Percentiles rank a stretch among this genome's conserved stretches.
Evolutionary conservation across 2,329 filamentous ascomycete genomes (phyloP).

Genomic region (Eurotiales sp.): DNA sequence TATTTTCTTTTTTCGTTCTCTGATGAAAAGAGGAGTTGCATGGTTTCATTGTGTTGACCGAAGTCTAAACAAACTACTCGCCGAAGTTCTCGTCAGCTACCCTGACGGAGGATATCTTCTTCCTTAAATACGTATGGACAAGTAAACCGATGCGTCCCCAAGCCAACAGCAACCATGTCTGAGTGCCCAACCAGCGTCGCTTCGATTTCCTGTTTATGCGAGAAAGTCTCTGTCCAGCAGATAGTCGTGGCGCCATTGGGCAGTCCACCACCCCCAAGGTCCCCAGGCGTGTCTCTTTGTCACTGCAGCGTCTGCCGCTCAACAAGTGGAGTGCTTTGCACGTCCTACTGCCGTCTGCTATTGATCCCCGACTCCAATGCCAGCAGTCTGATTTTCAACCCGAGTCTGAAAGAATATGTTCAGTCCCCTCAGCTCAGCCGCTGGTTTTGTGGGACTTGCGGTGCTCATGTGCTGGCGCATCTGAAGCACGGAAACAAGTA

Average conservation of each 20-base stretch:
- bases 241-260: conserved; percentile 22
- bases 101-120: too few species aligned
- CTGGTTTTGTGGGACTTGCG: conserved; percentile 52
- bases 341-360: conserved; percentile 43
- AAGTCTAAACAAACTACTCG: too few species aligned
- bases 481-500: conserved; percentile 22
- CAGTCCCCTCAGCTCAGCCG: conserved; percentile 41
- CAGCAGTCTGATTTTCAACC: conserved; percentile 21
- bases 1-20: background rate
- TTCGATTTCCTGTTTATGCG: conserved; percentile 29
- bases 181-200: background rate
- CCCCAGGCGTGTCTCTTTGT: conserved; percentile 37
- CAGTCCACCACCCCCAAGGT: conserved; percentile 19
- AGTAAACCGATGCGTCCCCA: background rate
- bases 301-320: conserved; percentile 52
- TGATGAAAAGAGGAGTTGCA: too few species aligned
- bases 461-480: conserved; percentile 40
- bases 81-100: too few species aligned
- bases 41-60: background rate
- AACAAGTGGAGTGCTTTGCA: conserved; percentile 46
- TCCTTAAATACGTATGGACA: background rate
- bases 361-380: conserved; percentile 21
- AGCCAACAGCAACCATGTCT: conserved; percentile 4
- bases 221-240: conserved; percentile 20
- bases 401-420: conserved; percentile 40